Evolutionary conservation across 352 stramenopile species (phyloP), one percentile per base, ranked within the genome.

Genomic region (Pythium rhizo-oryzae): DNA sequence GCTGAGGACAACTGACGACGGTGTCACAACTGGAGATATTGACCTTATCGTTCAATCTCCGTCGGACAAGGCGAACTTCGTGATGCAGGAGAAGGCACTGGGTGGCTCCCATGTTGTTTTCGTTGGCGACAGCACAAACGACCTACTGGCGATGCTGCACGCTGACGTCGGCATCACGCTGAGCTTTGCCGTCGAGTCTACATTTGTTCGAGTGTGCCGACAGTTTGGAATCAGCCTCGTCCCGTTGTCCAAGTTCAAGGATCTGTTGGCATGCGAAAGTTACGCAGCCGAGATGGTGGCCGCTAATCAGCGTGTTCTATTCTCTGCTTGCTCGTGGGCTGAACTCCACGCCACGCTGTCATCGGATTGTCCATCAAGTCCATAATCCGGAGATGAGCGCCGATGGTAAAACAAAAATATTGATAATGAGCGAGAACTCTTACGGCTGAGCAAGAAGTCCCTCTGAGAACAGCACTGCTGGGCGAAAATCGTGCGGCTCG

Each of bases 81-180:
- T 92, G 28, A 19, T 2, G 33, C 21, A 68, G 21, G 37, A 70
- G 3, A 55, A 77, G 15, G 63, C 65, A 44, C 28, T 24, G 0
- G 4, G 46, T 4, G 19, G 58, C 1, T n/a, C 64, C 7, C 46
- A 46, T 0, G 58, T 65, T 3, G 59, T 91, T n/a, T 94, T 84
- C 59, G 70, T 94, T 23, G 85, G 85, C 11, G 85, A 94, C 51
- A 90, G 84, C 49, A 74, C 72, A 0, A 92, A 84, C 46, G 85
- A 94, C 65, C 37, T 92, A 28, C 59, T 91, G 15, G 84, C 81
- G 15, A 70, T 92, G 71, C 46, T 89, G 21, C 69, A 82, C 28
- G 85, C 84, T 23, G 84, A 94, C 65, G 72, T 92, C 9, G 85
- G 82, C 5, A 67, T 92, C 58, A 80, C 67, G 41, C 53, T 92